Evolutionary conservation across 2,329 filamentous ascomycete species (phyloP).

Genomic region (Trichoderma sp.): DNA sequence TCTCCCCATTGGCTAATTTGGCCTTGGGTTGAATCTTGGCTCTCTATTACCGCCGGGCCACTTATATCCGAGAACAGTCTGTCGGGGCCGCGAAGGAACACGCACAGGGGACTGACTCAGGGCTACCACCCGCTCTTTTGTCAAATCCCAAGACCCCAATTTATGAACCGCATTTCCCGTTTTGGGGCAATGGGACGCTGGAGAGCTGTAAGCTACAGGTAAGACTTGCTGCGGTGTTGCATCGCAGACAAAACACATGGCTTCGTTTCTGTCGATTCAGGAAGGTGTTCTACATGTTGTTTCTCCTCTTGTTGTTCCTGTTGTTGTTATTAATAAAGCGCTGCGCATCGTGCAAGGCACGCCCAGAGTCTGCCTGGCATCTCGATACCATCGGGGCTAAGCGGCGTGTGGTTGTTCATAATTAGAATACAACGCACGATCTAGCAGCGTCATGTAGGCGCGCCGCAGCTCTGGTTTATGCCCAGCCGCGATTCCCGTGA

Average conservation of each 20-base stretch:
- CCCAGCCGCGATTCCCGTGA: constrained; percentile 20
- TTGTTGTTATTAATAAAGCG: constrained; percentile 17
- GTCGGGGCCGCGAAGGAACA: constrained; percentile 5
- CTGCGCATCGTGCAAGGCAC: not conserved
- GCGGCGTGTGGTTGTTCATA: constrained; percentile 3
- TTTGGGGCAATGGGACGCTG: not conserved
- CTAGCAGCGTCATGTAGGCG: constrained; percentile 18
- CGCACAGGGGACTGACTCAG: not conserved
- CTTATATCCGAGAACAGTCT: constrained; percentile 16
- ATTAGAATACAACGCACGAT: constrained; percentile 12
- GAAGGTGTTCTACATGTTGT: not conserved
- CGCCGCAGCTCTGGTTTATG: not conserved
- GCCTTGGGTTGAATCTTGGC: not conserved
- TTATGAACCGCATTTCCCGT: not conserved
- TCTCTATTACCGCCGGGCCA: constrained; percentile 13
- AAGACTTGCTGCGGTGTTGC: not conserved
- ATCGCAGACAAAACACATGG: not conserved
- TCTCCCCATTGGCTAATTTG: constrained; percentile 1
- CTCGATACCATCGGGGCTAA: not conserved
- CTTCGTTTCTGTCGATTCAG: not conserved
- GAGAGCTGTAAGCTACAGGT: not conserved
- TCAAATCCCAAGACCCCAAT: not conserved
- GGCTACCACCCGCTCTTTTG: not conserved
- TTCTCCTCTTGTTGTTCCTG: not conserved
- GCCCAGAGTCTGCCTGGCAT: constrained; percentile 18